These are phyloP conservation scores for Psilocybe mexicana DNA, from an alignment of 1,284 basidiomycete genomes.

Conservation along the genomic window DNA sequence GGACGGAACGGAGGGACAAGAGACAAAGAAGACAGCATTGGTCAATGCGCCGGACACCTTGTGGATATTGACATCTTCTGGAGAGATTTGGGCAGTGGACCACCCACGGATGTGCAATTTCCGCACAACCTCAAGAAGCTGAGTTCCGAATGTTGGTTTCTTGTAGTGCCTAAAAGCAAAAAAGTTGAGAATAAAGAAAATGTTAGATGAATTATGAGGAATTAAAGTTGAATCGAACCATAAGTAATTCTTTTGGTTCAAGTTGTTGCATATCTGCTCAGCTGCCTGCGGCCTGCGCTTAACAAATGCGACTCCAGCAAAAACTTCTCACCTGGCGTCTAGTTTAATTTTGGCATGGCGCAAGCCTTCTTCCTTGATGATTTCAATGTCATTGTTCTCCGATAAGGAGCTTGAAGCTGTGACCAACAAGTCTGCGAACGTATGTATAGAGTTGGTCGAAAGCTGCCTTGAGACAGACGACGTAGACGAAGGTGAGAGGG, in stretches of 20 bases:
- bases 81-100: slow-evolving; percentile 45
- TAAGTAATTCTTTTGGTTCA: slow-evolving; percentile 18
- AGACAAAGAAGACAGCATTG: slow-evolving; percentile 94
- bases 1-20: slow-evolving; percentile 53
- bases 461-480: slow-evolving; percentile 28
- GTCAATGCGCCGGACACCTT: slow-evolving; percentile 92
- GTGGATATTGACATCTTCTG: slow-evolving; percentile 60
- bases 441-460: slow-evolving; percentile 35
- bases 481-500: slow-evolving; percentile 18
- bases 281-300: slow-evolving; percentile 27
- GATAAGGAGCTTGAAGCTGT: slow-evolving; percentile 42
- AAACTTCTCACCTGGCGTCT: slow-evolving; percentile 68
- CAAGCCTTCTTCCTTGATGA: slow-evolving; percentile 61
- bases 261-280: slow-evolving; percentile 23
- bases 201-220: slow-evolving; percentile 20
- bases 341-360: slow-evolving; percentile 61
- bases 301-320: slow-evolving; percentile 24
- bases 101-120: slow-evolving; percentile 60
- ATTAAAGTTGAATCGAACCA: slow-evolving; percentile 27
- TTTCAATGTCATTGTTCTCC: slow-evolving; percentile 39
- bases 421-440: slow-evolving; percentile 32
- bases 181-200: slow-evolving; percentile 24
- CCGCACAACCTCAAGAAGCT: slow-evolving; percentile 56
- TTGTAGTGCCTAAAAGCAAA: slow-evolving; percentile 62
- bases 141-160: slow-evolving; percentile 55